phyloP scores from a whole-genome alignment of 1,284 basidiomycete species.

The Thelephora terrestris region DNA sequence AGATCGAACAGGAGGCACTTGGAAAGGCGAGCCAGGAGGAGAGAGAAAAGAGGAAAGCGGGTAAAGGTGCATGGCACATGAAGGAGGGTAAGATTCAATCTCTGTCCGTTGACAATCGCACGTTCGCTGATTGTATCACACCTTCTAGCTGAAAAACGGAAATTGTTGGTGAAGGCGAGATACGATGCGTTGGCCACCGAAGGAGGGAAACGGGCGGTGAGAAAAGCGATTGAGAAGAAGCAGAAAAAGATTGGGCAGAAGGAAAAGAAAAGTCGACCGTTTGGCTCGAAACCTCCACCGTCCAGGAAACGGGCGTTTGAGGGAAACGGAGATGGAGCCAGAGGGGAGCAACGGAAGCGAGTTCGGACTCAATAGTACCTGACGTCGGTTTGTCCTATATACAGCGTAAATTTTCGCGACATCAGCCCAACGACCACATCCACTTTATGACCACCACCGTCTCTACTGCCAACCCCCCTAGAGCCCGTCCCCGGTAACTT shows the following conservation, averaged over 20 bases:
- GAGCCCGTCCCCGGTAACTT: not conserved
- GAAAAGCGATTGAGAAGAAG: conserved; percentile 83
- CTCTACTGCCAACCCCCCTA: not conserved
- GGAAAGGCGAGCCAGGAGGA: conserved; percentile 56
- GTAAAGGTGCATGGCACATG: conserved; percentile 82
- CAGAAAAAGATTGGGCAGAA: conserved; percentile 81
- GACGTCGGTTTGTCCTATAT: too few relatives aligned
- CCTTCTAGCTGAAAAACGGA: conserved; percentile 65
- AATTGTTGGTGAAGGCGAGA: conserved; percentile 60
- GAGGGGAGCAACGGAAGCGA: not conserved
- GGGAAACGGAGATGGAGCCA: conserved; percentile 1
- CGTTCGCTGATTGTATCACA: conserved; percentile 2
- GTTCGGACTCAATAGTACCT: too few relatives aligned
- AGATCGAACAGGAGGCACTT: conserved; percentile 60
- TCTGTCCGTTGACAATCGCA: not conserved
- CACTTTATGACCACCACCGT: not conserved
- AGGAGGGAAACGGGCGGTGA: conserved; percentile 74
- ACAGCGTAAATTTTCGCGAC: not conserved
- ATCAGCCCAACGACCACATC: not conserved
- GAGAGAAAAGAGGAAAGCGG: conserved; percentile 58
- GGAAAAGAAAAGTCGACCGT: conserved; percentile 81
- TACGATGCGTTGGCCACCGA: conserved; percentile 66
- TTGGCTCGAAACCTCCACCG: conserved; percentile 20
- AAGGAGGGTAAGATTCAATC: conserved; percentile 60
- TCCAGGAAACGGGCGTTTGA: conserved; percentile 6